Base-by-base conservation (phyloP, 495 filamentous ascomycete species). In the Penicillium parvum region DNA sequence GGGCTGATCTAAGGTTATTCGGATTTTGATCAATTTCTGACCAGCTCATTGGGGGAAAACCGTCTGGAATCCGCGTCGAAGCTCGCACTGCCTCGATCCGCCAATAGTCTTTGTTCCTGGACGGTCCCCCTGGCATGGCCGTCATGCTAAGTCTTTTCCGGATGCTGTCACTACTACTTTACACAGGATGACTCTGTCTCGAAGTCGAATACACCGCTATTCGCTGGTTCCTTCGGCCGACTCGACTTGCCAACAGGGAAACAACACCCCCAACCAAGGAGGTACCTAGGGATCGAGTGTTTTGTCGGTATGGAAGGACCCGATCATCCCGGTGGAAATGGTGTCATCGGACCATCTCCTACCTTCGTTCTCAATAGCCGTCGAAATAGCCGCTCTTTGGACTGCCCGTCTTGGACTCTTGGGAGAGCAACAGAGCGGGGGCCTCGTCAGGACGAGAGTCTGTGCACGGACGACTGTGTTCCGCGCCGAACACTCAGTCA, bases 61-160 rank as follows among this genome's bases (percentile, higher is more conserved):
- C 26, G 38, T 36, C 22, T 49, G 34, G 49, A 45, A 49, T 45
- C 26, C 37, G 36, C 32, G 27, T 53, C 53, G 53, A 57, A 57
- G 41, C 53, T 37, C 36, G 23, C 5, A n/a, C 18, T 18, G 32
- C 4, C 33, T 23, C 20, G 7, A 20, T 22, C 48, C 25, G 30
- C 52, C 52, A 55, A 55, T 55, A 48, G 45, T n/a, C 33, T 11
- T 25, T 2, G 33, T 3, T 14, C 12, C 17, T 5, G 20, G 8
- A 19, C 27, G 14, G 19, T 25, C 16, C 25, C 32, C 15, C 17
- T 26, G 40, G 32, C 40, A 29, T 40, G 20, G 7, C 9, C 28
- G 32, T 40, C 16, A 20, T 27, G 33, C 29, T 14, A 14, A 21
- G 10, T 18, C 17, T 19, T 12, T 40, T 17, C n/a, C 5, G 18